A percentile compares a stretch with the other conserved stretches of the same genome.
These are phyloP conservation scores for Akanthomyces lecanii DNA, from an alignment of 2,329 filamentous ascomycete species.

Conservation along the genomic window DNA sequence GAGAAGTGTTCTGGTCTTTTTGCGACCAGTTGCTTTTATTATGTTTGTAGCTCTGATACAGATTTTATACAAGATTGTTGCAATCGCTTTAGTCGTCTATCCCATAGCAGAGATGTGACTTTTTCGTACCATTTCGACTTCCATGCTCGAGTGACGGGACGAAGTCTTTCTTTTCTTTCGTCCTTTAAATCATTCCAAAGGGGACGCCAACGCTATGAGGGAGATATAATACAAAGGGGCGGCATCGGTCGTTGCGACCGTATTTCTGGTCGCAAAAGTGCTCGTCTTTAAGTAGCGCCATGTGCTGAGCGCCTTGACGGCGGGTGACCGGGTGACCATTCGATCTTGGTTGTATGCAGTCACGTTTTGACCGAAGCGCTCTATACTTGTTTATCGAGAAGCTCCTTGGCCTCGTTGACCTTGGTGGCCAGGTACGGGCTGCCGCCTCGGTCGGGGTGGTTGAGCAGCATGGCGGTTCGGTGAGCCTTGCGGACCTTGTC, in stretches of 20 bases:
- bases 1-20: conserved; percentile 6
- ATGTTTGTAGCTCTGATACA: conserved; percentile 7
- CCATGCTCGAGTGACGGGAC: not conserved
- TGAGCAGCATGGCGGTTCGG: conserved; percentile 90
- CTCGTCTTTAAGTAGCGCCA: not conserved
- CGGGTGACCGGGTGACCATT: not conserved
- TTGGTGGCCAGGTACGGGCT: conserved; percentile 96
- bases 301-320: not conserved
- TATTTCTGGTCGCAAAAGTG: not conserved
- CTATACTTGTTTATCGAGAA: conserved; percentile 69
- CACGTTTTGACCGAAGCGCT: not conserved
- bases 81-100: not conserved
- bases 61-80: conserved; percentile 6
- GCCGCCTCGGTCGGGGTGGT: conserved; percentile 95
- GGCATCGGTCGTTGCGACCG: not conserved
- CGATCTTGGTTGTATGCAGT: not conserved
- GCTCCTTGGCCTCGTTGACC: conserved; percentile 97
- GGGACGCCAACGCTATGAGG: conserved; percentile 44
- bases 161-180: not conserved
- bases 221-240: conserved; percentile 32
- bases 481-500: conserved; percentile 95
- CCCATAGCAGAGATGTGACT: not conserved
- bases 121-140: not conserved
- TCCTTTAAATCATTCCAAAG: conserved; percentile 30
- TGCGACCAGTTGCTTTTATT: not conserved